Conservation (phyloP, 163 green algal species). For the Scenedesmus sp. region DNA sequence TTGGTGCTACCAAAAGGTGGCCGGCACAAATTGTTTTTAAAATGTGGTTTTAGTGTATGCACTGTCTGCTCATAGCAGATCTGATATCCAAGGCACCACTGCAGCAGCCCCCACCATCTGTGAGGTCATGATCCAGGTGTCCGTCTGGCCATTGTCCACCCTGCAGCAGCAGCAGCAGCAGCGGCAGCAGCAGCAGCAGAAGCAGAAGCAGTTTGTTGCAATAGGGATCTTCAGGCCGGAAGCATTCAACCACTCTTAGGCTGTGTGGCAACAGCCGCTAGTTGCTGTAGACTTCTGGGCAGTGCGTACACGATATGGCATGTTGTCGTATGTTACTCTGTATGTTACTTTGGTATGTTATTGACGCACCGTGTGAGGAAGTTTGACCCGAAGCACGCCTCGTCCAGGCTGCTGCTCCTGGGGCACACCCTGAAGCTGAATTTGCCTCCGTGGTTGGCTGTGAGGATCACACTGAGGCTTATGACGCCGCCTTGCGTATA, state of each 20-base stretch:
- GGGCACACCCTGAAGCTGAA: constrained; percentile 46
- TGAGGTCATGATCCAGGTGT: constrained; percentile 36
- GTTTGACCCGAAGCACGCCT: constrained; percentile 50
- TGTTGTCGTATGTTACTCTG: no score
- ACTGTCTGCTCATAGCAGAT: neutral
- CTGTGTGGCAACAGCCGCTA: no score
- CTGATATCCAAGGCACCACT: neutral
- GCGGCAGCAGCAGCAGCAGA: neutral
- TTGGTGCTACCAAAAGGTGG: no score
- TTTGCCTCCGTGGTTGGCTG: constrained; percentile 45
- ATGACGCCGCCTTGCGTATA: constrained; percentile 19
- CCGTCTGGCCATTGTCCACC: constrained; percentile 46
- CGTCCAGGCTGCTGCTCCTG: constrained; percentile 31
- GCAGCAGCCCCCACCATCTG: neutral
- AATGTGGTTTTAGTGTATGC: no score
- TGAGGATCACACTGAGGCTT: constrained; percentile 15
- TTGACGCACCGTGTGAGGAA: constrained; percentile 9
- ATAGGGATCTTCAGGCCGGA: no score
- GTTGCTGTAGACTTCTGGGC: no score
- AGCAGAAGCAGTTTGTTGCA: no score
- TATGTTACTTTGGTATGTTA: no score
- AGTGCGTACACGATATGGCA: neutral
- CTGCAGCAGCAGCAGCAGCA: neutral
- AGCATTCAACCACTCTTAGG: no score
- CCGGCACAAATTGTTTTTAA: no score